These are phyloP conservation scores for Monosporascus sp. DNA, from an alignment of 2,329 filamentous ascomycete genomes.

Conservation along the genomic window DNA sequence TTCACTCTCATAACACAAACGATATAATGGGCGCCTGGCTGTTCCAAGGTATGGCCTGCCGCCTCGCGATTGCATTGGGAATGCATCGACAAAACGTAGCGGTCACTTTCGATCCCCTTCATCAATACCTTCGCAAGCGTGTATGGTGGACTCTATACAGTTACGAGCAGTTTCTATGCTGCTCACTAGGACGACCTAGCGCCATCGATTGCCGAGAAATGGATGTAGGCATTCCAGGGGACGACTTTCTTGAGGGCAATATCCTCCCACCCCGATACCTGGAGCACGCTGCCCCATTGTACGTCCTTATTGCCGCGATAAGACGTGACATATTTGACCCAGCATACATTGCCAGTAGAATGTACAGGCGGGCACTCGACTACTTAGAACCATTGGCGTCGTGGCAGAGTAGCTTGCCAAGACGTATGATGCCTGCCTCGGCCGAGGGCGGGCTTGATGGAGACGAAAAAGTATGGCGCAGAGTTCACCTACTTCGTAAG, in stretches of 20 bases:
- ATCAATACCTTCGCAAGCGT: constrained; percentile 23
- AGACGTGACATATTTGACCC: constrained; percentile 24
- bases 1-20: constrained; percentile 36
- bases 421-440: constrained; percentile 5
- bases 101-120: constrained; percentile 28
- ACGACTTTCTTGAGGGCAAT: constrained; percentile 21
- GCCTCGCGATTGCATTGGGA: constrained; percentile 38
- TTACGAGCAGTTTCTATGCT: constrained; percentile 28
- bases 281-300: constrained; percentile 15
- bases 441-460: constrained; percentile 4
- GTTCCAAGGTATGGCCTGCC: constrained; percentile 34
- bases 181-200: constrained; percentile 24
- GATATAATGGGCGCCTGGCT: constrained; percentile 37
- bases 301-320: constrained; percentile 20
- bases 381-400: constrained; percentile 12
- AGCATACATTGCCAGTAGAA: constrained; percentile 7
- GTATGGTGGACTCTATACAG: constrained; percentile 29
- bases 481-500: constrained; percentile 16
- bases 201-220: constrained; percentile 26
- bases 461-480: constrained; percentile 16
- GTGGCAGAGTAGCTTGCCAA: constrained; percentile 17
- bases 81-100: constrained; percentile 37
- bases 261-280: constrained; percentile 16
- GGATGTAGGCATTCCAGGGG: constrained; percentile 19
- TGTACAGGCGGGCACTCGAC: constrained; percentile 13